Evolutionary conservation across 2,329 filamentous ascomycete genomes (phyloP).

Genomic region (Aureobasidium sp.): DNA sequence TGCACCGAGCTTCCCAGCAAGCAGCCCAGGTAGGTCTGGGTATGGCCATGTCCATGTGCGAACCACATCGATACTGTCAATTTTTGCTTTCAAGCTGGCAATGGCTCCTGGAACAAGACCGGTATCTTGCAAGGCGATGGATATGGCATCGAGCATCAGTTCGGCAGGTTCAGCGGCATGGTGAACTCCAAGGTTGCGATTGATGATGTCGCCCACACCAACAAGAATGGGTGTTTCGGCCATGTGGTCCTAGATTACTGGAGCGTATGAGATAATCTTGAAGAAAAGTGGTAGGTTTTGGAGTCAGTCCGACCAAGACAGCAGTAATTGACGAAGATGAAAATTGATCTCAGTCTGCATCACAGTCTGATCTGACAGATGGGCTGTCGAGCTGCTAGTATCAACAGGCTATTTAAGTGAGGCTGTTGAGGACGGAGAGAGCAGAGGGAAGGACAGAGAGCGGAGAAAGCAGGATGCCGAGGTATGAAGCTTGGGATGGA

Average conservation of each 20-base stretch:
- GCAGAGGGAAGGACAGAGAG: not conserved
- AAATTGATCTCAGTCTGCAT: too few relatives aligned
- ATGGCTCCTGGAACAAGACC: constrained; percentile 26
- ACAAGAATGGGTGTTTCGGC: constrained; percentile 48
- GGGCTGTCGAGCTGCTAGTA: too few relatives aligned
- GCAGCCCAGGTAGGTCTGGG: constrained; percentile 48
- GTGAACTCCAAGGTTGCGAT: constrained; percentile 45
- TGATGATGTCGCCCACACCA: constrained; percentile 56
- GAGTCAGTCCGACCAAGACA: too few relatives aligned
- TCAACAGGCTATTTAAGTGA: not conserved
- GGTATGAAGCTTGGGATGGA: constrained; percentile 8
- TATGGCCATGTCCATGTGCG: constrained; percentile 63
- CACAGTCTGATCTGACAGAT: too few relatives aligned
- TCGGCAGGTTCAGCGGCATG: constrained; percentile 54
- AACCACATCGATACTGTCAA: constrained; percentile 56
- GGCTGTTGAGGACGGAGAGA: not conserved
- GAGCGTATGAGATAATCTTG: too few relatives aligned
- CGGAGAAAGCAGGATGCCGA: constrained; percentile 15
- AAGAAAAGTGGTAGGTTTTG: too few relatives aligned
- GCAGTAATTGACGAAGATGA: too few relatives aligned
- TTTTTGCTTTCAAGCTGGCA: constrained; percentile 36
- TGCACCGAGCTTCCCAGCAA: constrained; percentile 46
- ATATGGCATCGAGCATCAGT: constrained; percentile 53
- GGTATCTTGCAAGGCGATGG: constrained; percentile 46
- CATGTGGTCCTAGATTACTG: not conserved